phyloP scores from a whole-genome alignment of 305 asterid genomes.

The Rubia peregrina region DNA sequence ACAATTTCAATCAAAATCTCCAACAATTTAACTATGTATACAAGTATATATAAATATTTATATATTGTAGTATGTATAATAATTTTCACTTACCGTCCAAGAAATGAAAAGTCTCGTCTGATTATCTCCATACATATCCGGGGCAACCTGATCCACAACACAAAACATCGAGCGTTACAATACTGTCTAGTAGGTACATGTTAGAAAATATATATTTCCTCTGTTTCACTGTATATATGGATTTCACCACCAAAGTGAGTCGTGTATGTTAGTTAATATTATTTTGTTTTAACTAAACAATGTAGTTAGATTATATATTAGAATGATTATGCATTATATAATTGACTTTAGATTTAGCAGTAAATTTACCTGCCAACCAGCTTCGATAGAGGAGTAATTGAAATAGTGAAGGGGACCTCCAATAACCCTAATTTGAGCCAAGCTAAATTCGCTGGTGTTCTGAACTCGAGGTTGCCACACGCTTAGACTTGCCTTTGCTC shows the following conservation, averaged over 20 bases:
- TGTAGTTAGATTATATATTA: too few relatives aligned
- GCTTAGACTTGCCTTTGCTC: not conserved
- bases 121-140: not conserved
- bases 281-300: too few relatives aligned
- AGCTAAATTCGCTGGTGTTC: not conserved
- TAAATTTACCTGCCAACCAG: slow-evolving; percentile 6
- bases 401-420: not conserved
- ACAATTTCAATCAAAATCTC: not conserved
- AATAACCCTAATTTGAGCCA: not conserved
- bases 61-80: too few relatives aligned
- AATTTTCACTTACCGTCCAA: slow-evolving; percentile 3
- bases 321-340: too few relatives aligned
- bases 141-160: not conserved
- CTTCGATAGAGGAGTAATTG: not conserved
- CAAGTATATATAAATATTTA: too few relatives aligned
- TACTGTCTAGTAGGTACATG: not conserved
- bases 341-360: not conserved
- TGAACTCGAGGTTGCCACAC: slow-evolving; percentile 1
- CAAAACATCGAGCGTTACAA: too few relatives aligned
- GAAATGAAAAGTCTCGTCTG: not conserved
- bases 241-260: too few relatives aligned
- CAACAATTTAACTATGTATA: not conserved
- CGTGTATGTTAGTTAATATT: too few relatives aligned
- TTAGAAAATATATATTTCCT: not conserved
- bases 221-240: too few relatives aligned